These are phyloP conservation scores for Serendipita sp. DNA, from an alignment of 768 basidiomycete species.

Conservation along the genomic window DNA sequence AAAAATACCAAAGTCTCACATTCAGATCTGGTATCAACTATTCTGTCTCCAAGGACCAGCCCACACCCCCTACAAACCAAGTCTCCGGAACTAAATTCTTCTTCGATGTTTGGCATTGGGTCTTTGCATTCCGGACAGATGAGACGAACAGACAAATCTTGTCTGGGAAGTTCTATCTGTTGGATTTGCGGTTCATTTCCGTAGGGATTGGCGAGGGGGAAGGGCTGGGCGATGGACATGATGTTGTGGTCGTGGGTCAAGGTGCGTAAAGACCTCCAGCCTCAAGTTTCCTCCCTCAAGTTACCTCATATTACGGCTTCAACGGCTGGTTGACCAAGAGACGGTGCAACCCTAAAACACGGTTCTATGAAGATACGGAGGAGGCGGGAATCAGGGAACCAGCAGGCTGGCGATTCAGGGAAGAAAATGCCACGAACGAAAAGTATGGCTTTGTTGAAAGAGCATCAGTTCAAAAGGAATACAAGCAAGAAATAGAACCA, in stretches of 20 bases:
- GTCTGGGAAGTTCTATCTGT: slow-evolving; percentile 42
- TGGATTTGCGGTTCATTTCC: slow-evolving; percentile 31
- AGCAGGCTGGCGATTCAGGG: too few relatives aligned
- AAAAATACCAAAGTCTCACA: slow-evolving; percentile 41
- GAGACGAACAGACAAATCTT: slow-evolving; percentile 73
- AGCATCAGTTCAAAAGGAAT: background rate
- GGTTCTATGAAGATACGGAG: too few relatives aligned
- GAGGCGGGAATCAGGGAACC: too few relatives aligned
- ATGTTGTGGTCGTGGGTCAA: slow-evolving; percentile 6
- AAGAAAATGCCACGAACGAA: too few relatives aligned
- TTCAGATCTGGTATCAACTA: slow-evolving; percentile 97
- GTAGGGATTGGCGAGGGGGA: slow-evolving; percentile 41
- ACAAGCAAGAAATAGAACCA: background rate
- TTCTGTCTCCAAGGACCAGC: slow-evolving; percentile 84
- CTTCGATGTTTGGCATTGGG: slow-evolving; percentile 84
- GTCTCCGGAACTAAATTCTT: slow-evolving; percentile 96
- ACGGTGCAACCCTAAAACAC: too few relatives aligned
- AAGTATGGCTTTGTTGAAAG: too few relatives aligned
- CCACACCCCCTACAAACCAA: slow-evolving; percentile 90
- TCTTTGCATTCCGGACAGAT: slow-evolving; percentile 94
- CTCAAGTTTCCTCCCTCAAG: too few relatives aligned
- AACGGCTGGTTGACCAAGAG: too few relatives aligned
- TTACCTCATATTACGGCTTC: too few relatives aligned
- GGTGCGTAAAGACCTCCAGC: background rate
- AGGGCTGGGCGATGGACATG: slow-evolving; percentile 65